Percentiles rank a stretch among this genome's conserved stretches.
phyloP scores from a whole-genome alignment of 2,329 filamentous ascomycete genomes.

The Bipolaris victoriae region DNA sequence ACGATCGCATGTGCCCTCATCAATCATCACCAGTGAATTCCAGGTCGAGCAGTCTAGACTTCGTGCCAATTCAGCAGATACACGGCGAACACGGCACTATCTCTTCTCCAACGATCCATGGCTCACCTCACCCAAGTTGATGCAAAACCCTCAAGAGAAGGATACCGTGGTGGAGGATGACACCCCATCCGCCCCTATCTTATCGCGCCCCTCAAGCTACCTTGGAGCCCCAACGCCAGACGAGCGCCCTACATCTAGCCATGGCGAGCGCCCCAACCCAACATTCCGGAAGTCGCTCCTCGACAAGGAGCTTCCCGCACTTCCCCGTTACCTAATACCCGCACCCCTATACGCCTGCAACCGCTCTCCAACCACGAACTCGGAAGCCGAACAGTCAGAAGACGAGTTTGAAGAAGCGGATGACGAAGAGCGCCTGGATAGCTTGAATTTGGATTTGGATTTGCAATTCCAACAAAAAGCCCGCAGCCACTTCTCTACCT shows the following conservation, averaged over 20 bases:
- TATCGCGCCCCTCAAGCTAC: slow-evolving; percentile 24
- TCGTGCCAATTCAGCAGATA: slow-evolving; percentile 42
- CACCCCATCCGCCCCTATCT: slow-evolving; percentile 27
- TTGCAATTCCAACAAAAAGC: slow-evolving; percentile 24
- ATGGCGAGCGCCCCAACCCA: slow-evolving; percentile 26
- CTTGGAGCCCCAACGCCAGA: slow-evolving; percentile 22
- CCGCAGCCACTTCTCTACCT: slow-evolving; percentile 44
- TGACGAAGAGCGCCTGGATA: slow-evolving; percentile 20
- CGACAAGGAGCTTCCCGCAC: slow-evolving; percentile 40
- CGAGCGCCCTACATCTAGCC: slow-evolving; percentile 40
- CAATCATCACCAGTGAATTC: slow-evolving; percentile 21
- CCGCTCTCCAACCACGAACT: slow-evolving; percentile 13
- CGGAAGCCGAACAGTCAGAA: slow-evolving; percentile 12
- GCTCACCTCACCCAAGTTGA: slow-evolving; percentile 33
- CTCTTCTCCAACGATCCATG: slow-evolving; percentile 39
- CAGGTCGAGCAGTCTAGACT: slow-evolving; percentile 23
- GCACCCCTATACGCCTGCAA: slow-evolving; percentile 40
- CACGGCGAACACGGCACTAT: slow-evolving; percentile 31
- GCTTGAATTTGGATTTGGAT: slow-evolving; percentile 16
- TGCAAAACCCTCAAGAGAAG: slow-evolving; percentile 19
- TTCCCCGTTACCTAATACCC: slow-evolving; percentile 39
- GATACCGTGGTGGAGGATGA: slow-evolving; percentile 23
- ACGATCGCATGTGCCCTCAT: slow-evolving; percentile 30
- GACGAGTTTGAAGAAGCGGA: slow-evolving; percentile 23
- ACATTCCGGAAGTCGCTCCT: slow-evolving; percentile 25